Base-by-base conservation (phyloP, 352 stramenopile genomes). In the Globisporangium spiculum region DNA sequence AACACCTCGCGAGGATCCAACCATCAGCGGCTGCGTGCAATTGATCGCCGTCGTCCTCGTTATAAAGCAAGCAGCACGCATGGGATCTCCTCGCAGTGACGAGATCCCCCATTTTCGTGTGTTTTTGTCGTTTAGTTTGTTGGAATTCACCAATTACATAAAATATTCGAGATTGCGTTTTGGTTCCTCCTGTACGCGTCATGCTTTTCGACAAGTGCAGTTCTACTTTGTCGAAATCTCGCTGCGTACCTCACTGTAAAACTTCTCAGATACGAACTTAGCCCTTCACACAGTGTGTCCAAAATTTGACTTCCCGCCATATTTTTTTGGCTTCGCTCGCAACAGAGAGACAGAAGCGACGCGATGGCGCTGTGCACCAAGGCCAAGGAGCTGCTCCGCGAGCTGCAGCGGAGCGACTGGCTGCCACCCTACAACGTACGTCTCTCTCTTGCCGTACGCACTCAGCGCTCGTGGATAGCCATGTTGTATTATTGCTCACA, bases 331-430 rank as follows among this genome's bases (percentile, higher is more conserved):
- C 38, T 12, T 44, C 36, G 14, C 36, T 44, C 14, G 36, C 8
- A 44, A 44, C 1, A 44, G 0, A 46, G 4, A 44, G 12, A 44
- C 38, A 46, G 4, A 52, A 52, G 44, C 44, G 18, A 52, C 44
- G 18, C 56, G 20, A 93, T 92, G 84, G 80, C 82, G 66, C 68
- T 94, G 66, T 93, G 89, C 63, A 61, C 80, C 32, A 94, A 93
- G 67, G 86, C 79, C 10, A 89, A 83, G 66, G 89, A 97, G 73
- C 75, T 98, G 48, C 75, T 98, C 64, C 87, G 88, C 60, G 92
- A 98, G 77, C 77, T 98, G 54, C 80, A 91, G 77, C 90, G 90
- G 24, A 97, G 91, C 73, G 90, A 97, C 74, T 98, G 92, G 92
- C 71, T 98, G 46, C 90, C 92, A 16, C 82, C 90, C 4, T 97